Evolutionary conservation across 371 early-diverging fungal species (phyloP), one percentile per base, ranked within the genome.

Genomic region (Mortierella sp.): DNA sequence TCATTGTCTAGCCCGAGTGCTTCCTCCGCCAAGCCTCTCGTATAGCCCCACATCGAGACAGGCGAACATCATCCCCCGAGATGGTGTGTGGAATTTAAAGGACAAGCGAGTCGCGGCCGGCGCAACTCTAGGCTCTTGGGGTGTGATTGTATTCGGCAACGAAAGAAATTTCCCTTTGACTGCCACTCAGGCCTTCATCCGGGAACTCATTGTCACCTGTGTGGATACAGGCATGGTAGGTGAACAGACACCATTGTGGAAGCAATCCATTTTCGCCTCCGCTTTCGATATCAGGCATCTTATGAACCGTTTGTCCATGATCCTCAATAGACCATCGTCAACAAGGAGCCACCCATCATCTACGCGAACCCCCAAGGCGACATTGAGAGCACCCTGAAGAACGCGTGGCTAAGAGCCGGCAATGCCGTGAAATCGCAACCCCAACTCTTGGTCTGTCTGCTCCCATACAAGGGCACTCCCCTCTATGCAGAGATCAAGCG

Each of bases 51-150:
- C 79, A 26, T 81, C 81, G 6, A 90, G 91, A 28, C 18, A 34
- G n/a, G 84, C 90, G 38, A 79, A 79, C 24, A 85, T 94, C 57
- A 82, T 84, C 27, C 97, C 98, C 14, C 78, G 82, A n/a, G 87
- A 83, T 61, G 97, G 97, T 50, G 89, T 91, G 16, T 98, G 98
- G 98, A 96, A 97, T 79, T 82, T 98, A 65, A 86, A 90, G 57
- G 93, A 92, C 64, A 93, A 94, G 82, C 90, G 90, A 81, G 88
- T 94, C 5, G 89, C 88, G n/a, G 83, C 86, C 34, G 94, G 95
- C 39, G 91, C 89, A 13, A 86, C 84, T 13, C 84, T 96, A 27
- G 83, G 88, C 23, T 89, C 91, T 26, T 96, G 96, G 96, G 82
- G 86, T 23, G 91, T 97, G 24, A 86, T 95, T 10, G 84, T 84